These are phyloP conservation scores for Globisporangium middletonii DNA, from an alignment of 352 stramenopile species.

Conservation along the genomic window DNA sequence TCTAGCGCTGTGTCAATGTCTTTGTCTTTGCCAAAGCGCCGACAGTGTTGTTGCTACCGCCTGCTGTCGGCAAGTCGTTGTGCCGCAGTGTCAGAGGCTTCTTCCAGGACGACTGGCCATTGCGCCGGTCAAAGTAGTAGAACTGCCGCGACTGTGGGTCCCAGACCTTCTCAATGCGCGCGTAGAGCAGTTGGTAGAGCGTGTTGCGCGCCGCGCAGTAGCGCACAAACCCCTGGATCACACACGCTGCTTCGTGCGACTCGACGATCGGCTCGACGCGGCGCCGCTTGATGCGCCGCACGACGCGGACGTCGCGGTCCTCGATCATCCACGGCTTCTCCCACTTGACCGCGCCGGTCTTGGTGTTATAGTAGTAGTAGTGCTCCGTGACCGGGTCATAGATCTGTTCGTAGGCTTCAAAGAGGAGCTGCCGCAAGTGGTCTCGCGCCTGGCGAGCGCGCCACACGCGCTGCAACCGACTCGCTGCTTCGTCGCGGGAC, in stretches of 20 bases:
- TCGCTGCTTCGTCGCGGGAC: conserved; percentile 46
- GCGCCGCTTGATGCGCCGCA: conserved; percentile 30
- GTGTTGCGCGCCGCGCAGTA: conserved; percentile 41
- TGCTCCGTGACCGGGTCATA: conserved; percentile 53
- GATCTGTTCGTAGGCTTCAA: conserved; percentile 67
- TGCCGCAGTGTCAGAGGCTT: conserved; percentile 51
- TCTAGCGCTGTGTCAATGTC: conserved; percentile 2
- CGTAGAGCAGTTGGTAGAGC: conserved; percentile 31
- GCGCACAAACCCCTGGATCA: conserved; percentile 41
- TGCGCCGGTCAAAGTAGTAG: conserved; percentile 82
- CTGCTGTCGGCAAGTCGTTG: conserved; percentile 21
- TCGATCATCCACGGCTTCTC: conserved; percentile 46
- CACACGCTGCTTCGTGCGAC: conserved; percentile 23
- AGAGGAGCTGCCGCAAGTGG: conserved; percentile 31
- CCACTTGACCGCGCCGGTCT: conserved; percentile 59
- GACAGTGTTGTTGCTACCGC: not conserved
- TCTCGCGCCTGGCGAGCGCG: conserved; percentile 27
- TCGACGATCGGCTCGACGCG: conserved; percentile 43
- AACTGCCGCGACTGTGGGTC: conserved; percentile 57
- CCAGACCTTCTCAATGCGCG: conserved; percentile 66
- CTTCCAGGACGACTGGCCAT: conserved; percentile 67
- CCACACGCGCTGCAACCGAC: conserved; percentile 50
- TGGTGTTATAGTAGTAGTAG: conserved; percentile 80
- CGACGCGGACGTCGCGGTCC: conserved; percentile 34
- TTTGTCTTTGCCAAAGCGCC: not conserved